Evolutionary conservation across 2,329 filamentous ascomycete species (phyloP).

Genomic region (Diaporthe batatas): DNA sequence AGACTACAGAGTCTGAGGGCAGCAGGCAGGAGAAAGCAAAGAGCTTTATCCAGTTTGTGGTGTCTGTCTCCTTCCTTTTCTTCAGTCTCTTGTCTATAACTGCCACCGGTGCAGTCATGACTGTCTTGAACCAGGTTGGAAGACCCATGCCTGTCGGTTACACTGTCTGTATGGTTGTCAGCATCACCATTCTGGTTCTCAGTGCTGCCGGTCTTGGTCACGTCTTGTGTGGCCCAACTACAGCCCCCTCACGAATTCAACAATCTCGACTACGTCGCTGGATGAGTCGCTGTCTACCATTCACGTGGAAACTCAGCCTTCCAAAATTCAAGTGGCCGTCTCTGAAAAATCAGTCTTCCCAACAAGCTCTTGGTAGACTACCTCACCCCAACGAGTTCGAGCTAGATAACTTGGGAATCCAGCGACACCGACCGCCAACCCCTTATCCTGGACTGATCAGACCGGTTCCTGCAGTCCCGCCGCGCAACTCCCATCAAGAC

Average conservation of each 20-base stretch:
- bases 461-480: not conserved
- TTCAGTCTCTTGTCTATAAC: not conserved
- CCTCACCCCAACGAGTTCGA: conserved; percentile 29
- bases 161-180: not conserved
- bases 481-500: not conserved
- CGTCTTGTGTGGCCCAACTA: not conserved
- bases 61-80: not conserved
- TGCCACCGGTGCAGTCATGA: not conserved
- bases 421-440: not conserved
- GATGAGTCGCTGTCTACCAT: not conserved
- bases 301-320: not conserved
- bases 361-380: not conserved
- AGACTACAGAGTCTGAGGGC: too few species aligned
- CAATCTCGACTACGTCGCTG: not conserved
- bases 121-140: not conserved
- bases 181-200: not conserved
- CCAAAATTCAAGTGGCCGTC: not conserved
- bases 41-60: not conserved
- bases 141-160: not conserved
- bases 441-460: not conserved
- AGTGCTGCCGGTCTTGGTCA: not conserved
- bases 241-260: not conserved
- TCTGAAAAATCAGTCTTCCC: not conserved
- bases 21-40: too few species aligned
- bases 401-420: not conserved